These are phyloP conservation scores for Tinospora cordifolia DNA, from an alignment of 164 flowering plant genomes.

Conservation along the genomic window DNA sequence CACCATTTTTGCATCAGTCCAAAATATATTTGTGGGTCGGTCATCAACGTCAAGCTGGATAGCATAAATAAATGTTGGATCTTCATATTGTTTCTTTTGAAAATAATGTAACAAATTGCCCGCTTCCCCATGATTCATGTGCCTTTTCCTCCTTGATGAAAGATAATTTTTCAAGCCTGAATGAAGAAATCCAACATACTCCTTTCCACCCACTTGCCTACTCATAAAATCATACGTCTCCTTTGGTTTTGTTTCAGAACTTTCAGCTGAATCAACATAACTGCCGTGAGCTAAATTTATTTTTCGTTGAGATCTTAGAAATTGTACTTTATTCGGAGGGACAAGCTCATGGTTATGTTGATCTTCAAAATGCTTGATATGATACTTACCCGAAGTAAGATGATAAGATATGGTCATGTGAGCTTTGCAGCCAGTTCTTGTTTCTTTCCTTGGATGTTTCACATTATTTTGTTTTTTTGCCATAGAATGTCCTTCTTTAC, in stretches of 20 bases:
- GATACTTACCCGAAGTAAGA: background rate
- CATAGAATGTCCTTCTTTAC: background rate
- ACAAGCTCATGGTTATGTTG: conserved; percentile 14
- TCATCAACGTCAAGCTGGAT: conserved; percentile 17
- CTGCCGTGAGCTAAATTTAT: background rate
- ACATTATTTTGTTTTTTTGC: background rate
- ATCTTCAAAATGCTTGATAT: background rate
- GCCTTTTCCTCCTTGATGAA: background rate
- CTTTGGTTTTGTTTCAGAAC: background rate
- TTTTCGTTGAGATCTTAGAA: conserved; percentile 2
- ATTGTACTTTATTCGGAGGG: conserved; percentile 8
- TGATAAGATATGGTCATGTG: background rate
- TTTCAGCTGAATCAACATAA: background rate
- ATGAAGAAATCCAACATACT: background rate
- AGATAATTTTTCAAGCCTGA: background rate
- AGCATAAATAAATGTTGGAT: conserved; percentile 16
- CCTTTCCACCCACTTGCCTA: background rate
- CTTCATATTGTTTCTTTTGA: conserved; percentile 4
- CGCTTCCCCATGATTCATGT: background rate
- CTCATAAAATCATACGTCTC: background rate
- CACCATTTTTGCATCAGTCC: conserved; percentile 17
- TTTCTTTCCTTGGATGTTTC: conserved; percentile 1
- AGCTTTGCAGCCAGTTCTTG: background rate
- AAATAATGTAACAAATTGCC: conserved; percentile 12
- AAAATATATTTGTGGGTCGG: conserved; percentile 14